A percentile compares a stretch with the other conserved stretches of the same genome.
Conservation (phyloP, 257 asterid genomes). For the Salvia rosmarinus region DNA sequence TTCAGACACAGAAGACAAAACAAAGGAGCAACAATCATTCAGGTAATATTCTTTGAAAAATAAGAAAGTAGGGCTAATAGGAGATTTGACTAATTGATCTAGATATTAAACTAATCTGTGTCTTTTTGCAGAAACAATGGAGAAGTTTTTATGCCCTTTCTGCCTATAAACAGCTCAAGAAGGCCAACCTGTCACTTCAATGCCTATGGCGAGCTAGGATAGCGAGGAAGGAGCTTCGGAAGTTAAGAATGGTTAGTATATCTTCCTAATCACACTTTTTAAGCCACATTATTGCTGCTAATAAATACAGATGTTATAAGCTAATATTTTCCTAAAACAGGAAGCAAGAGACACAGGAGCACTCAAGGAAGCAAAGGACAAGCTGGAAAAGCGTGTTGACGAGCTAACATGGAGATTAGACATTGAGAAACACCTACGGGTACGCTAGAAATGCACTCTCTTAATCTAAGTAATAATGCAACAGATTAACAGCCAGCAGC, state of each 20-base stretch:
- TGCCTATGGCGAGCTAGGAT: conserved; percentile 89
- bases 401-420: conserved; percentile 93
- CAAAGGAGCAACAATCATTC: conserved; percentile 75
- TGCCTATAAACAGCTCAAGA: conserved; percentile 58
- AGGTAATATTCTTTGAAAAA: conserved; percentile 48
- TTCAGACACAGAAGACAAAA: conserved; percentile 69
- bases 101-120: conserved; percentile 20
- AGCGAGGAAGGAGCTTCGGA: conserved; percentile 88
- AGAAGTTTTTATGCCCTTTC: conserved; percentile 68
- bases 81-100: neutral
- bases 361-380: conserved; percentile 92
- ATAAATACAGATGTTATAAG: conserved; percentile 19
- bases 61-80: neutral
- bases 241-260: conserved; percentile 69
- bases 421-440: conserved; percentile 86
- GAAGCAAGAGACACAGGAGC: conserved; percentile 97
- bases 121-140: conserved; percentile 69
- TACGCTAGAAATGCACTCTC: conserved; percentile 35
- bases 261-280: no score
- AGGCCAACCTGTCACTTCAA: conserved; percentile 65
- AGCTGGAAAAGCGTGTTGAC: conserved; percentile 90
- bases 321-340: conserved; percentile 46
- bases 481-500: conserved; percentile 23
- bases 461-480: conserved; percentile 19
- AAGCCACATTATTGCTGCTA: conserved; percentile 16